A percentile compares a stretch with the other conserved stretches of the same genome.
Conservation (phyloP, 768 basidiomycete genomes). For the Termitomyces sp. region DNA sequence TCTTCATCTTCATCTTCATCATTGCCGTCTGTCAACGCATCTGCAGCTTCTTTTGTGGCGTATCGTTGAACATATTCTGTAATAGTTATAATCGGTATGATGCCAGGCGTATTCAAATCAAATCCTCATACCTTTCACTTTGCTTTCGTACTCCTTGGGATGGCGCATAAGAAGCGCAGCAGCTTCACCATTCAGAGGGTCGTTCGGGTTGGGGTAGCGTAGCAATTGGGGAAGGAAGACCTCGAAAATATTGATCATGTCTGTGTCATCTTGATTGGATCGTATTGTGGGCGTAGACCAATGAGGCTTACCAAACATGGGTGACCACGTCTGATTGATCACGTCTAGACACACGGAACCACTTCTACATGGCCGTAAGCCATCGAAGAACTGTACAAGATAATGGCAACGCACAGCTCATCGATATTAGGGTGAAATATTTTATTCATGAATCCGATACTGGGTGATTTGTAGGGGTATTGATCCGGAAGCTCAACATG, state of each 20-base stretch:
- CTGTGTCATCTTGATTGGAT: slow-evolving; percentile 31
- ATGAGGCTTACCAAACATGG: slow-evolving; percentile 91
- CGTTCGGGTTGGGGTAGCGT: slow-evolving; percentile 97
- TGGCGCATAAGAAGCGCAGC: slow-evolving; percentile 97
- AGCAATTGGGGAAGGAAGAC: slow-evolving; percentile 95
- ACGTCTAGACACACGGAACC: slow-evolving; percentile 98
- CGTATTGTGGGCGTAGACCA: neutral
- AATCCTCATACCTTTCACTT: slow-evolving; percentile 71
- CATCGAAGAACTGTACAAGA: neutral
- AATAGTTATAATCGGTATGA: neutral
- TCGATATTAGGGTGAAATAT: slow-evolving; percentile 99
- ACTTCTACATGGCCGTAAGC: slow-evolving; percentile 48
- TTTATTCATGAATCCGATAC: slow-evolving; percentile 99
- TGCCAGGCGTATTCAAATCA: neutral
- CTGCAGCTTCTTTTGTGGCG: slow-evolving; percentile 86
- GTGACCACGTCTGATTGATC: slow-evolving; percentile 99
- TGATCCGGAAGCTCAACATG: slow-evolving; percentile 98
- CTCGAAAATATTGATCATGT: slow-evolving; percentile 99
- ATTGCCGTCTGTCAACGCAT: slow-evolving; percentile 57
- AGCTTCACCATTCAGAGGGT: slow-evolving; percentile 97
- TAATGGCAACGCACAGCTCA: slow-evolving; percentile 69
- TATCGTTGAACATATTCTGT: slow-evolving; percentile 94
- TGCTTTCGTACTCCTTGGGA: slow-evolving; percentile 90
- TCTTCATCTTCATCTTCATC: slow-evolving; percentile 75
- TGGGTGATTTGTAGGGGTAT: slow-evolving; percentile 98